These are phyloP conservation scores for Naganishia kalamii DNA, from an alignment of 768 basidiomycete genomes.

Conservation along the genomic window DNA sequence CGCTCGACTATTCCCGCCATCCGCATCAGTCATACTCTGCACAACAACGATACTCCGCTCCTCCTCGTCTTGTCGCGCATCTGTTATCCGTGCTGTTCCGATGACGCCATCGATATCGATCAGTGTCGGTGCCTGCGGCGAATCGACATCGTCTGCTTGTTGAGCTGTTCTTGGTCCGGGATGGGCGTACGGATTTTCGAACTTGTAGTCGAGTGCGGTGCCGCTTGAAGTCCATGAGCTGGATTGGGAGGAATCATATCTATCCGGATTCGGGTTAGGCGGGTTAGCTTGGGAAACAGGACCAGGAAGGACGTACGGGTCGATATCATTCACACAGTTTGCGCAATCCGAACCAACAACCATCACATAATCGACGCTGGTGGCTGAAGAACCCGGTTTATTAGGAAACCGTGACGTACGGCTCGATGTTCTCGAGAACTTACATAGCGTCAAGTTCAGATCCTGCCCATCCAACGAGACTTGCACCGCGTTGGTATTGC, in stretches of 20 bases:
- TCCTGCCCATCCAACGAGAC: slow-evolving; percentile 31
- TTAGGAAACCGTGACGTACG: background rate
- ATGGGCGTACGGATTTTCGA: slow-evolving; percentile 2
- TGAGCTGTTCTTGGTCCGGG: slow-evolving; percentile 6
- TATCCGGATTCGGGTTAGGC: background rate
- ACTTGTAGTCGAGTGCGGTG: slow-evolving; percentile 5
- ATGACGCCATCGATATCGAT: slow-evolving; percentile 18
- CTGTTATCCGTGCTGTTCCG: slow-evolving; percentile 20
- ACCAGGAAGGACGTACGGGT: slow-evolving; percentile 19
- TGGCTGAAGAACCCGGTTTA: slow-evolving; percentile 24
- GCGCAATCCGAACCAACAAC: slow-evolving; percentile 31
- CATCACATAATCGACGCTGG: slow-evolving; percentile 38
- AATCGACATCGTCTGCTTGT: background rate
- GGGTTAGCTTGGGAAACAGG: too few species aligned
- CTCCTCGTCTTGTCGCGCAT: slow-evolving; percentile 24
- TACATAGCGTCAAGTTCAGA: slow-evolving; percentile 39
- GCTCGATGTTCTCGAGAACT: slow-evolving; percentile 14
- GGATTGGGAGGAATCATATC: background rate
- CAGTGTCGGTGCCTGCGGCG: slow-evolving; percentile 1
- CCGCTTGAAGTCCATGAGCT: background rate
- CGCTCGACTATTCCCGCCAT: slow-evolving; percentile 14
- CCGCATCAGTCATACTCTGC: slow-evolving; percentile 15
- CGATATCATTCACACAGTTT: slow-evolving; percentile 24
- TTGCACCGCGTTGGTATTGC: slow-evolving; percentile 36
- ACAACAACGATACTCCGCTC: slow-evolving; percentile 24